Evolutionary conservation across 2,329 filamentous ascomycete species (phyloP).

Genomic region (Aureobasidium vineae): DNA sequence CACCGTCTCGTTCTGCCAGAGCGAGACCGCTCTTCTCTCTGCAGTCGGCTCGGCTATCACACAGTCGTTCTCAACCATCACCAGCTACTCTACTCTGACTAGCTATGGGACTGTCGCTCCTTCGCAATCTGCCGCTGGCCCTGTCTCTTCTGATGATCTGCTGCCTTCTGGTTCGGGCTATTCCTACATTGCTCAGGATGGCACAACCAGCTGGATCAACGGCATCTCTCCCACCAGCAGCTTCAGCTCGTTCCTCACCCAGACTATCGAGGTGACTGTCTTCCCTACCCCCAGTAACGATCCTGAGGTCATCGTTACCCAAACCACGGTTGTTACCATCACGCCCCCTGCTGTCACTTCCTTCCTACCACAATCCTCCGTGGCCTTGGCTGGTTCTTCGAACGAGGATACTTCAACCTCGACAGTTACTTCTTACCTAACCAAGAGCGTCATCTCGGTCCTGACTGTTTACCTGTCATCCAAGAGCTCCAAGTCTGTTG

Average conservation of each 20-base stretch:
- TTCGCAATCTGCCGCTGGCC: conserved; percentile 39
- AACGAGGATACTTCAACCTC: conserved; percentile 8
- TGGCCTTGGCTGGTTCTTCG: not conserved
- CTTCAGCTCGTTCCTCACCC: conserved; percentile 17
- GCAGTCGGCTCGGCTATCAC: not conserved
- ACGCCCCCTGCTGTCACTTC: conserved; percentile 32
- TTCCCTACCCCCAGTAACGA: not conserved
- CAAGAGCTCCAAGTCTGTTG: not conserved
- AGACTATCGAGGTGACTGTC: conserved; percentile 26
- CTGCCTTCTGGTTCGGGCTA: conserved; percentile 22
- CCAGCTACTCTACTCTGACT: conserved; percentile 31
- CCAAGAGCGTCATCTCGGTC: conserved; percentile 13
- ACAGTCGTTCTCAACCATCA: conserved; percentile 22
- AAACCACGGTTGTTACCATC: conserved; percentile 15
- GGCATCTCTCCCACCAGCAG: conserved; percentile 30
- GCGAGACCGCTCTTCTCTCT: conserved; percentile 4
- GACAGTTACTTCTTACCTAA: conserved; percentile 14
- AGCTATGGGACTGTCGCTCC: conserved; percentile 24
- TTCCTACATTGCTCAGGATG: conserved; percentile 30
- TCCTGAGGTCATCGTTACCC: not conserved
- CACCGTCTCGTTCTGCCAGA: conserved; percentile 11
- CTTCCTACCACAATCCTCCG: conserved; percentile 26
- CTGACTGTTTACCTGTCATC: conserved; percentile 6
- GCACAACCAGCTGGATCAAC: conserved; percentile 34
- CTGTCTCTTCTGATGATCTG: not conserved